phyloP scores from a whole-genome alignment of 208 protist species.

The Leishmania aethiopica region DNA sequence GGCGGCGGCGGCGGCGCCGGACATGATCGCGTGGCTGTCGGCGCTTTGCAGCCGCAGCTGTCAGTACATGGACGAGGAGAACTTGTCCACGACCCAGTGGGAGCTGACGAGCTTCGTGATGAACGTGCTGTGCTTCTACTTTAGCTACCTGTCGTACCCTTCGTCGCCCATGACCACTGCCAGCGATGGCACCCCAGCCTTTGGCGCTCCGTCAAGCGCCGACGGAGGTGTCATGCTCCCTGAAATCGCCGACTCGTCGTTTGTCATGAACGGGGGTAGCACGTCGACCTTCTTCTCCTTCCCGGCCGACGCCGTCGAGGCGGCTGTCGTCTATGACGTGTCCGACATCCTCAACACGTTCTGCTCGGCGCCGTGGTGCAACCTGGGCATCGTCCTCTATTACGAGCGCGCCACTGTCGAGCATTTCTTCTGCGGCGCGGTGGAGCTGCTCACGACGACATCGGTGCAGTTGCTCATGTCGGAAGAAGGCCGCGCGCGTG shows the following conservation, averaged over 20 bases:
- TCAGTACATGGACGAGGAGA: slow-evolving; percentile 51
- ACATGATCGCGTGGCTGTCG: slow-evolving; percentile 54
- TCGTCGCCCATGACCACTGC: slow-evolving; percentile 4
- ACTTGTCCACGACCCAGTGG: slow-evolving; percentile 44
- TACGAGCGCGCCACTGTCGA: slow-evolving; percentile 70
- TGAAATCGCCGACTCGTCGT: slow-evolving; percentile 14
- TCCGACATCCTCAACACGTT: slow-evolving; percentile 64
- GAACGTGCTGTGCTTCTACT: slow-evolving; percentile 43
- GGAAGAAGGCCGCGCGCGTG: slow-evolving; percentile 32
- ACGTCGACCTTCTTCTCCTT: slow-evolving; percentile 44
- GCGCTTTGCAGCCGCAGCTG: slow-evolving; percentile 46
- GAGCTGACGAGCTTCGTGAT: slow-evolving; percentile 61
- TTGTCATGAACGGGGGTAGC: slow-evolving; percentile 10
- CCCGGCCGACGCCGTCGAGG: slow-evolving; percentile 38
- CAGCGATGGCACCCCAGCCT: background rate
- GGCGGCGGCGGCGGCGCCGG: slow-evolving; percentile 22
- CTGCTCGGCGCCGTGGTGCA: slow-evolving; percentile 74
- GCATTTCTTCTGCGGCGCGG: slow-evolving; percentile 54
- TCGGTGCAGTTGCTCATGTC: slow-evolving; percentile 75
- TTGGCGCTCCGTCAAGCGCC: background rate
- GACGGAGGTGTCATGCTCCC: background rate
- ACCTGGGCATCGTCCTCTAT: slow-evolving; percentile 74
- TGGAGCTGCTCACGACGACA: slow-evolving; percentile 64
- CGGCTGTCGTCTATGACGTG: slow-evolving; percentile 68
- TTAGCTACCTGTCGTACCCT: slow-evolving; percentile 37